Evolutionary conservation across 2,329 filamentous ascomycete genomes (phyloP).

Genomic region (Penicillium sp.): DNA sequence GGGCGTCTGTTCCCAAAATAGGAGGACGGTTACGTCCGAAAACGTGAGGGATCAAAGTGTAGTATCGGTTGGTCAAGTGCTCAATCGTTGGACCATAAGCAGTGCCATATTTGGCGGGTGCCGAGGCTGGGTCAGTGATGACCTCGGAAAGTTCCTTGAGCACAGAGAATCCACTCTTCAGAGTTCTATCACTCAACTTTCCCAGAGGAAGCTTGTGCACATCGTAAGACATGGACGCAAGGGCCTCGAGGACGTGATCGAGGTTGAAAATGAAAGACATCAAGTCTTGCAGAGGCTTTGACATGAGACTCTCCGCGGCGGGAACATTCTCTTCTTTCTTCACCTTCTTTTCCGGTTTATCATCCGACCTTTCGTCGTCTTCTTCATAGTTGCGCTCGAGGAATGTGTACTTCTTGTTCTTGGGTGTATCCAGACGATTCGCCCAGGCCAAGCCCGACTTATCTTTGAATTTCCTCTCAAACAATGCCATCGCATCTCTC

Average conservation of each 20-base stretch:
- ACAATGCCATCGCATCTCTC: conserved; percentile 44
- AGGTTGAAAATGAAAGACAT: conserved; percentile 84
- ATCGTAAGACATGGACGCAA: conserved; percentile 48
- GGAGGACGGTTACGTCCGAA: conserved; percentile 76
- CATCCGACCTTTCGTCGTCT: conserved; percentile 51
- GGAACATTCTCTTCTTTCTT: conserved; percentile 40
- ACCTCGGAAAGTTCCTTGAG: conserved; percentile 74
- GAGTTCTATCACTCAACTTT: conserved; percentile 78
- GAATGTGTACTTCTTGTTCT: conserved; percentile 69
- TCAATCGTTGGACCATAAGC: conserved; percentile 52
- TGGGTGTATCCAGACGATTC: conserved; percentile 51
- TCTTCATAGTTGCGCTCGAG: conserved; percentile 75
- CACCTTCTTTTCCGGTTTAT: conserved; percentile 44
- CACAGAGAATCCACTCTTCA: conserved; percentile 71
- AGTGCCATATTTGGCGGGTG: conserved; percentile 47
- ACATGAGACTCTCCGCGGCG: conserved; percentile 58
- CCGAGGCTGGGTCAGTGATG: conserved; percentile 56
- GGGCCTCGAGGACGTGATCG: conserved; percentile 64
- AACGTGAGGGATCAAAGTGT: conserved; percentile 77
- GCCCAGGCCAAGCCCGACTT: conserved; percentile 57
- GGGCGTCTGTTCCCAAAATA: conserved; percentile 57
- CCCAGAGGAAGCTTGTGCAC: conserved; percentile 75
- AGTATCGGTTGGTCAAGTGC: conserved; percentile 73
- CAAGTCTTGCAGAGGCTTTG: conserved; percentile 63
- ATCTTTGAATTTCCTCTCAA: conserved; percentile 59